Base-by-base conservation (phyloP, 2,329 filamentous ascomycete species). In the Domatiomyces globalis region DNA sequence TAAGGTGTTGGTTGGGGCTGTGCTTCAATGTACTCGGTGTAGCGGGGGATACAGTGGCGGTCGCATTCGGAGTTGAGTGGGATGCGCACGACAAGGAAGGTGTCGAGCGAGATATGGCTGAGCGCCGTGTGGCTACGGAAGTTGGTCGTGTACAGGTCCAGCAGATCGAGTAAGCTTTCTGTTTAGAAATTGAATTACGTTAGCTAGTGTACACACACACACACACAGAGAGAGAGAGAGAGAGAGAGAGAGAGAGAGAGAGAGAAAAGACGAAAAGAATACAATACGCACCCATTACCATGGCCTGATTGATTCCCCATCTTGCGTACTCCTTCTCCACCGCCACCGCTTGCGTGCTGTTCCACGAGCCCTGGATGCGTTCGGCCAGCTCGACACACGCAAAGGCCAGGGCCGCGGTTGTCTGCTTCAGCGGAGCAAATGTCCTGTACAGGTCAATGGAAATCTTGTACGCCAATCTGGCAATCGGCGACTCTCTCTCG, bases 121-220 rank as follows among this genome's bases (percentile, higher is more conserved):
- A 95, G 73, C 48, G 83, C 80, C 33, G 88, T 95, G 33, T 39
- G 33, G 49, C 76, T 74, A 58, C 79, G 78, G 50, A 80, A 79
- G 63, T 94, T 84, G 63, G 94, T 85, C 0, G 87, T 92, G 67
- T 95, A 96, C 2, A 96, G 77, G 63, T 98, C 90, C 22, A 96
- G 76, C 0, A 95, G 75, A 63, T 96, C 92, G 42, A 95, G 79
- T 61, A 95, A 78, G 0, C 87, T 90, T 73, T 96, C 90, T 70
- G n/a, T 19, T n/a, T 4, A 10, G 8, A 19, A 5, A n/a, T 18
- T 9, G 15, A 25, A 25, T 25, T 6, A 25, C 22, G 6, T 25
- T 25, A 25, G 3, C 22, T 6, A 25, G 22, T 25, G 6, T 25
- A 25, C 3, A 25, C 3, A 25, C 3, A 25, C 3, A 25, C 3